These are phyloP conservation scores for Nicotiana undulata DNA, from an alignment of 257 asterid species.

Conservation along the genomic window DNA sequence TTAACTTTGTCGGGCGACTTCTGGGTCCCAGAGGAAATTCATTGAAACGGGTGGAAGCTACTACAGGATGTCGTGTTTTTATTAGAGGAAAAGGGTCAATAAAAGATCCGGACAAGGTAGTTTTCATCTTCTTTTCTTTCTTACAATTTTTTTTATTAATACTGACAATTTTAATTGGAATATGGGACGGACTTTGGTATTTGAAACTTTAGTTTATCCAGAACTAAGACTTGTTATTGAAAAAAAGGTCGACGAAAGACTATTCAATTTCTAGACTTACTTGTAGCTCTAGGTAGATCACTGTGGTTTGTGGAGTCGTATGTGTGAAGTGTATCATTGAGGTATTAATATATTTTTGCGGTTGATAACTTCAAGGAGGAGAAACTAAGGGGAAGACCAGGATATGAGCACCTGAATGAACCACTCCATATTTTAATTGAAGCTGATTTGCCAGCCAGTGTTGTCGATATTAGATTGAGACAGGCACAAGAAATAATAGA, in stretches of 20 bases:
- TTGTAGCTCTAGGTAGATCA: neutral
- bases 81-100: constrained; percentile 97
- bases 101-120: constrained; percentile 95
- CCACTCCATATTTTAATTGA: constrained; percentile 83
- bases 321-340: neutral
- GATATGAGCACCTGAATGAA: constrained; percentile 92
- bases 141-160: neutral
- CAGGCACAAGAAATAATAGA: constrained; percentile 89
- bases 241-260: neutral
- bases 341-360: neutral
- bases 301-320: neutral
- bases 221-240: neutral
- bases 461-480: constrained; percentile 69
- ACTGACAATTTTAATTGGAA: neutral
- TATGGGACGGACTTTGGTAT: neutral
- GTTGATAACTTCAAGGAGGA: constrained; percentile 58
- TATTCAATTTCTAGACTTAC: neutral
- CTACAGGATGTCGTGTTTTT: constrained; percentile 95
- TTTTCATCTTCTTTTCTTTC: neutral
- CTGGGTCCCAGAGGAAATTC: constrained; percentile 99
- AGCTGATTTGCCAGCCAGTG: constrained; percentile 84
- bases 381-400: constrained; percentile 83
- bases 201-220: neutral
- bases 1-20: constrained; percentile 97
- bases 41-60: constrained; percentile 88